Evolutionary conservation across 2,329 filamentous ascomycete species (phyloP).

Genomic region (Aspergillus brunneoviolaceus): DNA sequence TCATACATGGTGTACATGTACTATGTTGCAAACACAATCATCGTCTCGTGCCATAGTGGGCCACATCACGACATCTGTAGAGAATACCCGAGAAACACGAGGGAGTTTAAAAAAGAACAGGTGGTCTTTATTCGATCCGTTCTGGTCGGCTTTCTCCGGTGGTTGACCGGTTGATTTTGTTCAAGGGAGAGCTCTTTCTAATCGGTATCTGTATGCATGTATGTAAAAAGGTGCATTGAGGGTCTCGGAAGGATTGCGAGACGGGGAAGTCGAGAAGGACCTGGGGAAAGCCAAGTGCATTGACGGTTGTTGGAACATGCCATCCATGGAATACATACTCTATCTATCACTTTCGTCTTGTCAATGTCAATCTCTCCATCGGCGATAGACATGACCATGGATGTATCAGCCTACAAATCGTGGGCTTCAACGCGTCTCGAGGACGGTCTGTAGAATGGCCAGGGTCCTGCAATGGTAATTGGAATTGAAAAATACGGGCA

Average conservation of each 20-base stretch:
- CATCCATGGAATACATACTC: neutral
- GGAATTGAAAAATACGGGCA: slow-evolving; percentile 16
- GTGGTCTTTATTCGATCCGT: neutral
- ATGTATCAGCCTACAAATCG: neutral
- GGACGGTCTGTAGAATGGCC: neutral
- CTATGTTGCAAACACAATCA: neutral
- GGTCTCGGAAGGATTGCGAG: slow-evolving; percentile 5
- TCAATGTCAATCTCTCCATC: neutral
- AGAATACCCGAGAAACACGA: neutral
- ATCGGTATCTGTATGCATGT: neutral
- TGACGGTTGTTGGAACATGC: neutral
- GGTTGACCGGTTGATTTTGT: neutral
- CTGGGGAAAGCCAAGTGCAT: neutral
- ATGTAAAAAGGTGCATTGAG: neutral
- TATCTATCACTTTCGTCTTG: neutral
- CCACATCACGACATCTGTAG: neutral
- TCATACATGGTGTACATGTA: too few relatives aligned
- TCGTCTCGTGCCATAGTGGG: neutral
- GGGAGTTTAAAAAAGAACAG: neutral
- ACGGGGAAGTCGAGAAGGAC: too few relatives aligned
- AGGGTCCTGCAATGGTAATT: slow-evolving; percentile 1
- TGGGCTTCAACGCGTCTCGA: neutral
- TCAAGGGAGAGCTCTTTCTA: neutral
- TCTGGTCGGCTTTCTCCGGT: neutral
- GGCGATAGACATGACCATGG: neutral